Base-by-base conservation (phyloP, 306 rosid species). In the Quercus glauca region DNA sequence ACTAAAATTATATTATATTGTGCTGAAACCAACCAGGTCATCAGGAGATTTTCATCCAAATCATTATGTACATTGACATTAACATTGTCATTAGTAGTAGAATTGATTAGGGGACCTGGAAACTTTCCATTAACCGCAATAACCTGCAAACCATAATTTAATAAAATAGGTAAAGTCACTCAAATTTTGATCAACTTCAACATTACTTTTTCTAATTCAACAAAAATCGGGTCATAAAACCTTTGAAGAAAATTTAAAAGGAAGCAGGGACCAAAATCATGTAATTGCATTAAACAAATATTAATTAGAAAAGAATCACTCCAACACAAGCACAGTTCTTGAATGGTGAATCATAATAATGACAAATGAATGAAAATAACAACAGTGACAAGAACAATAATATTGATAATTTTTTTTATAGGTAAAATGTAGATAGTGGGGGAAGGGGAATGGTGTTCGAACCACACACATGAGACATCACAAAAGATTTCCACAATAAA, bases 91-190 rank as follows among this genome's bases (percentile, higher is more conserved):
- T 93, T 90, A 5, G 99, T 94, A 18, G 97, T 92, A 61, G 86
- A 90, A 57, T 90, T 94, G 71, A 94, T 73, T 20, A 85, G 37
- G 25, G 93, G 92, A 12, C 99, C 99, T 8, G 99, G 99, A 84
- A 94, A 91, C 72, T 85, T 73, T 33, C 81, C 93, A 26, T 94
- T 89, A 73, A 94, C 55, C 45, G 91, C 91, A 73, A 94, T 91
- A 59, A 89, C 98, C 99, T 94, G 90, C 83, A 79, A 78, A 29
- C 73, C 70, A 4, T 75, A 77, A 73, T 49, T 55, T 56, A 59
- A 14, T 13, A 35, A 75, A 82, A 72, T 56, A 12, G 9, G 20
- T 9, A 29, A 5, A 59, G 28, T 5, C 41, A 37, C 14, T 43
- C 67, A 58, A 21, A 20, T 19, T 20, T 1, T n/a, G 52, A 68